Evolutionary conservation across 441 rosid species (phyloP), one percentile per base, ranked within the genome.

Genomic region (Daphne laureola): DNA sequence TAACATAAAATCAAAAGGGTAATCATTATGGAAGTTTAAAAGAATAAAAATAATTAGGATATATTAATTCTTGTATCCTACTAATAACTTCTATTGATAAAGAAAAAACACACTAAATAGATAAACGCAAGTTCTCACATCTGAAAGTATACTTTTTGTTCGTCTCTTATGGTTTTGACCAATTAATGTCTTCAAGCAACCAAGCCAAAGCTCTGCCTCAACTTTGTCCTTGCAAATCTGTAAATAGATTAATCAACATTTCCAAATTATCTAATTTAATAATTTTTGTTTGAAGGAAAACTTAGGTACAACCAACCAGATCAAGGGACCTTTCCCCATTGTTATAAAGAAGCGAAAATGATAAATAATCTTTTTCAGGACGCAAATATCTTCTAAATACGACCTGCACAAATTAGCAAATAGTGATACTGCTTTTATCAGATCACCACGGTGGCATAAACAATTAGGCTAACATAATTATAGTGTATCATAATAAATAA

Each of bases 221-320:
- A 76, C 81, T 68, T 83, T 83, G 64, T 91, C 96, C 67, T 91
- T 91, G 83, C 96, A 91, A 63, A 91, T 87, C 96, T 90, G 81
- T 64, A 18, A 18, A 18, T 48, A n/a, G 58, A 57, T n/a, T 47
- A 49, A 38, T 51, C 57, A 51, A 66, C 18, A 23, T n/a, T 31
- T 51, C 60, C 65, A 49, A 45, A 17, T 13, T 40, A 13, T 70
- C 44, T 18, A 1, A 18, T 25, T 51, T 35, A 65, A 48, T 12
- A 46, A 56, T 38, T 56, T 35, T 64, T 12, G 21, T 16, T 15
- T 15, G 18, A 27, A 16, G 43, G 38, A 62, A 25, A 1, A 49
- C 13, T 43, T 53, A 41, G 16, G 38, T 57, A 35, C 18, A 14
- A 81, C 98, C 62, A 61, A 90, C 98, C 98, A 91, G 73, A 71